Percentiles rank a stretch among this genome's conserved stretches.
Conservation (phyloP, 176 grass and related monocot genomes). For the Chloris gayana region DNA sequence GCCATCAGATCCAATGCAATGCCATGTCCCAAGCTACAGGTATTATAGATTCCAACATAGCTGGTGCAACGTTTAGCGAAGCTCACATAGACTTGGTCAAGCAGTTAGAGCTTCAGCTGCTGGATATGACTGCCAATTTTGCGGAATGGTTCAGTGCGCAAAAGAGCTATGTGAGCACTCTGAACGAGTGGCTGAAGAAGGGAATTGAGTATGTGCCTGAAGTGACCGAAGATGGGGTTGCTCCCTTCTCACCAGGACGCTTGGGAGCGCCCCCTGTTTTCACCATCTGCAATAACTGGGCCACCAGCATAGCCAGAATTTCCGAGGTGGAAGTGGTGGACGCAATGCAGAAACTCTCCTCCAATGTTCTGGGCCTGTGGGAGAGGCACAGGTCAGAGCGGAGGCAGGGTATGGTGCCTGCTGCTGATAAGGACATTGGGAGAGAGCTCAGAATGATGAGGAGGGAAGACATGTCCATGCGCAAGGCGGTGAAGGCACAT, state of each 20-base stretch:
- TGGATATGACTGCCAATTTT: slow-evolving; percentile 58
- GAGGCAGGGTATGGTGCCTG: slow-evolving; percentile 40
- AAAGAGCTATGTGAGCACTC: slow-evolving; percentile 52
- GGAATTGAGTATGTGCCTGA: slow-evolving; percentile 68
- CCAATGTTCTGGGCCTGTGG: slow-evolving; percentile 48
- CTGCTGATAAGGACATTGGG: slow-evolving; percentile 46
- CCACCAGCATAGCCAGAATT: slow-evolving; percentile 42
- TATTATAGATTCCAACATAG: slow-evolving; percentile 44
- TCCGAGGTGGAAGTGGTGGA: slow-evolving; percentile 40
- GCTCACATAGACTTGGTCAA: slow-evolving; percentile 54
- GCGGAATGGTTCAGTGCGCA: slow-evolving; percentile 57
- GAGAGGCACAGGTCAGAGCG: slow-evolving; percentile 55
- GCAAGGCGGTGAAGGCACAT: slow-evolving; percentile 42
- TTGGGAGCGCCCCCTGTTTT: slow-evolving; percentile 78
- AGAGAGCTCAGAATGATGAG: slow-evolving; percentile 54
- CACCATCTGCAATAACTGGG: slow-evolving; percentile 68
- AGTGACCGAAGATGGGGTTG: slow-evolving; percentile 62
- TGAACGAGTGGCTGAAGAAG: slow-evolving; percentile 76
- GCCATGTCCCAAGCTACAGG: slow-evolving; percentile 58
- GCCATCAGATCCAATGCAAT: slow-evolving; percentile 63
- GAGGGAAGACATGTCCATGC: slow-evolving; percentile 49
- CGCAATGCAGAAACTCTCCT: slow-evolving; percentile 50
- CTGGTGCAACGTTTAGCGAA: slow-evolving; percentile 42
- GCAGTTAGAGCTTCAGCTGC: slow-evolving; percentile 49
- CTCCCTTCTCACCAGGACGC: slow-evolving; percentile 67